Base-by-base conservation (phyloP, 1,284 basidiomycete genomes). In the Amylostereum areolatum region DNA sequence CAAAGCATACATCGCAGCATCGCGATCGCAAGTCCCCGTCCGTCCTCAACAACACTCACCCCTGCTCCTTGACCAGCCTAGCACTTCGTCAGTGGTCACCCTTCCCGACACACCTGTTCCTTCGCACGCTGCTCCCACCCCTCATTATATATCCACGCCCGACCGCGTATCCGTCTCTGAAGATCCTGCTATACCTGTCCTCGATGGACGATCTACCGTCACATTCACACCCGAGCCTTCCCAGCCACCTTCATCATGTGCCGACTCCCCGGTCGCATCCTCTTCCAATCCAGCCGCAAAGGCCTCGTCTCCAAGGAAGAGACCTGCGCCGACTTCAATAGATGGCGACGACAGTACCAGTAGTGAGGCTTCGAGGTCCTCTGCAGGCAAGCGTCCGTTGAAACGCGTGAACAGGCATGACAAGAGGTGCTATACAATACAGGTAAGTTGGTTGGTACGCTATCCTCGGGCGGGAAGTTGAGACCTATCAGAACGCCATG, bases 331-430 rank as follows among this genome's bases (percentile, higher is more conserved):
- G 37, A 55, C 64, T 33, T 65, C 69, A n/a, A 70, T 62, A 32
- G 70, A 69, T 36, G 57, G 56, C 24, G 57, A 57, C 18, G 62
- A 56, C 1, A 57, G 55, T 33, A 70, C 69, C 3, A 68, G 67
- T 36, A 68, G 66, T 11, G 54, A 53, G 24, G 44, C 5, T 9
- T 67, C 60, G 12, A 52, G 55, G n/a, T 63, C 64, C 11, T 55
- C 56, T 27, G 54, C 58, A 1, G 48, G 43, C 11, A 25, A 45
- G 24, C 66, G 62, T 6, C 73, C 68, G 2, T 54, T 65, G 37
- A 80, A 74, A 53, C 71, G 83, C 18, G 62, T 57, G 32, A 83
- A 73, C 52, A 78, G 81, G 43, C 82, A 81, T 52, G 83, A 85
- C 59, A 78, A 61, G 41, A 74, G 77, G 12, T 80, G 77, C 62